phyloP scores from a whole-genome alignment of 495 filamentous ascomycete genomes.

The Daldinia loculata region DNA sequence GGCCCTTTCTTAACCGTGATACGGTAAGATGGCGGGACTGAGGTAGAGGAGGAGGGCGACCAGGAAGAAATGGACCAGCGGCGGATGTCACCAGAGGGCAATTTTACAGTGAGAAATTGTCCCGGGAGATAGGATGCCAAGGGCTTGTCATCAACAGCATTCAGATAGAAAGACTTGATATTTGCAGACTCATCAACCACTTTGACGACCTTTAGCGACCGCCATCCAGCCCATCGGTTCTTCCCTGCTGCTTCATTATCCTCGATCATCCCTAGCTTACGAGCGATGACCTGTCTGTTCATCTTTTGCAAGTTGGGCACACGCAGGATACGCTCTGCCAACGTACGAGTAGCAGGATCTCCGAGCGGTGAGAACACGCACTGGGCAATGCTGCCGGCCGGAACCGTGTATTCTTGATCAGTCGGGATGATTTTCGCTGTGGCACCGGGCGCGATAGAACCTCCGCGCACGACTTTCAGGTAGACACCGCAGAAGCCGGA shows the following conservation, averaged over 20 bases:
- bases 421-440: background rate
- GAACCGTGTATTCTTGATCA: background rate
- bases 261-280: background rate
- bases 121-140: background rate
- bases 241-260: background rate
- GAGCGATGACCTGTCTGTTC: background rate
- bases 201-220: background rate
- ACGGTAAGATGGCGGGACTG: background rate
- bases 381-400: background rate
- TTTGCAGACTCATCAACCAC: background rate
- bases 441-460: background rate
- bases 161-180: background rate
- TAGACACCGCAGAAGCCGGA: conserved; percentile 1
- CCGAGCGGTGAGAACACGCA: background rate
- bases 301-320: background rate
- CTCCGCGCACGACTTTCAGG: background rate
- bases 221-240: background rate
- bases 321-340: background rate
- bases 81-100: background rate
- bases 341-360: background rate
- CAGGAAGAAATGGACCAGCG: background rate
- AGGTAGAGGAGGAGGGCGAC: background rate
- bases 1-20: background rate
- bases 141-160: background rate
- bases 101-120: background rate